Conservation (phyloP, 495 filamentous ascomycete species). For the Penicillium alfredii region DNA sequence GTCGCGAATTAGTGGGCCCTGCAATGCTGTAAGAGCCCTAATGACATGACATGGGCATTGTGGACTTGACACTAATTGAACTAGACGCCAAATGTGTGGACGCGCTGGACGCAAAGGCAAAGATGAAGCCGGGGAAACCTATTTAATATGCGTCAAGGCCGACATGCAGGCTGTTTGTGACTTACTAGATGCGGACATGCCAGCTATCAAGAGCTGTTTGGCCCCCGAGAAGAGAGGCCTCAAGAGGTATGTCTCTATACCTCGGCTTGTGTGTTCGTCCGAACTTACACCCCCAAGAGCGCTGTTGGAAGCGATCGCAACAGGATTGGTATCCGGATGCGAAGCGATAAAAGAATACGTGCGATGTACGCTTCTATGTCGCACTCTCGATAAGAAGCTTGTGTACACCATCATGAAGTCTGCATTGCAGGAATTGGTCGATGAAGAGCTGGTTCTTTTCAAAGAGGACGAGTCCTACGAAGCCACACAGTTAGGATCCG, state of each 20-base stretch:
- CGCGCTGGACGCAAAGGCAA: constrained; percentile 80
- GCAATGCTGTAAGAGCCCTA: constrained; percentile 57
- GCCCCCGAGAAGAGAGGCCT: constrained; percentile 63
- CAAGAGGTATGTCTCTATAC: constrained; percentile 45
- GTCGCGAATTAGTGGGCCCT: constrained; percentile 67
- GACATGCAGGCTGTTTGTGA: constrained; percentile 66
- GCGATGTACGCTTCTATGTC: constrained; percentile 59
- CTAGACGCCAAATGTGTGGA: constrained; percentile 75
- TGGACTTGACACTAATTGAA: constrained; percentile 3
- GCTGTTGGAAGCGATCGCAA: constrained; percentile 68
- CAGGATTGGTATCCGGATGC: constrained; percentile 60
- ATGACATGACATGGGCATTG: background rate
- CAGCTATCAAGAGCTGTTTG: constrained; percentile 63
- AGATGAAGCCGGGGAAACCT: constrained; percentile 75
- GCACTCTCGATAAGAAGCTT: constrained; percentile 50
- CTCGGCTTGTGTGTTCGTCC: background rate
- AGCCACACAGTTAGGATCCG: constrained; percentile 62
- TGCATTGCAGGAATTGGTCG: constrained; percentile 47
- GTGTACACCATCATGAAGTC: constrained; percentile 50
- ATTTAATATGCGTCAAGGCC: constrained; percentile 64
- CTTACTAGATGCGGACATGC: constrained; percentile 68
- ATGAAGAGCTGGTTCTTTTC: constrained; percentile 27
- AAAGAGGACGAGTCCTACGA: constrained; percentile 48
- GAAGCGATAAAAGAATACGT: constrained; percentile 69
- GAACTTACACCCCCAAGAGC: constrained; percentile 43